Evolutionary conservation across 2,329 filamentous ascomycete species (phyloP), one percentile per base, ranked within the genome.

Genomic region (Fusarium stilboides): DNA sequence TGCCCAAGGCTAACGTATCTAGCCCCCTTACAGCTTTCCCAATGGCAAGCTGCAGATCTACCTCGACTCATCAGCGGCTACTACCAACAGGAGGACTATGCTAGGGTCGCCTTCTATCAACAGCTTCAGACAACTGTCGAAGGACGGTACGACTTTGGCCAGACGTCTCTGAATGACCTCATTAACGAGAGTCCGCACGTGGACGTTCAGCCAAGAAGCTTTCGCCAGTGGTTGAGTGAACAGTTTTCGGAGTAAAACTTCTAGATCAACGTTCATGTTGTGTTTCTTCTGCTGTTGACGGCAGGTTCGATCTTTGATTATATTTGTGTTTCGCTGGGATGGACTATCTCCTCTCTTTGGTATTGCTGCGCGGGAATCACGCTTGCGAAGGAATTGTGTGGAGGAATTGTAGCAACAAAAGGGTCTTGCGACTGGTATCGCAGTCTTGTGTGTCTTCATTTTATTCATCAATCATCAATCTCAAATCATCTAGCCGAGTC

Each of bases 61-160:
- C 76, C 78, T 64, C 78, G 77, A 2, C 80, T 80, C 71, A 74
- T 83, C 24, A 70, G 77, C 31, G 80, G 82, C 47, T 83, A 81
- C 62, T 80, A 81, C 49, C 81, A 86, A 62, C 80, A 80, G 44
- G 81, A 84, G 13, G 82, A 88, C 67, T 82, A 81, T 58, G 77
- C 79, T 9, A 84, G 82, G 53, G 86, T 85, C 69, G 81, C 82
- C 45, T 83, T 87, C 56, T 85, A 91, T 50, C 86, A 89, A 61
- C 83, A 89, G 33, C 84, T 93, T 24, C 82, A 92, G 37, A 90
- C 89, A 33, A 93, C 91, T 0, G 88, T 88, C 19, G 87, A 91
- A 65, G 89, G 90, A 3, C 85, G 89, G 12, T 94, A 92, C 74
- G 87, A 90, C 66, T 91, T 92, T 70, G 80, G 81, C 5, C 80